Conservation (phyloP, 805 yeast genomes). For the Naumovozyma dairenensis region DNA sequence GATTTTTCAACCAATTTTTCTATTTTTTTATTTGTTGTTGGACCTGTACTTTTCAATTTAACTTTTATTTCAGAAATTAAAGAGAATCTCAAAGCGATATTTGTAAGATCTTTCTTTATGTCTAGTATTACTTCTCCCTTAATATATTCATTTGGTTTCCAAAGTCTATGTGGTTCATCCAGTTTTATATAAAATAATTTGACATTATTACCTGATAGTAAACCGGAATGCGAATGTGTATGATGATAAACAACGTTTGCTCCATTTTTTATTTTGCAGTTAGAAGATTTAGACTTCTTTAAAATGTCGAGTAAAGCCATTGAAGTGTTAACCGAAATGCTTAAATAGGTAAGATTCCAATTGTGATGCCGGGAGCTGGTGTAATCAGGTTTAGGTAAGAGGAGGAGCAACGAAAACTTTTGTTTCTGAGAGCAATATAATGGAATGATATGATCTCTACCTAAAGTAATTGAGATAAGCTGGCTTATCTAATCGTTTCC, state of each 20-base stretch:
- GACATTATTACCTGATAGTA: not conserved
- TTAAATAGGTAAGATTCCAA: too few relatives aligned
- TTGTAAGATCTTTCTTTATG: slow-evolving; percentile 44
- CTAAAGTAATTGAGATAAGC: too few relatives aligned
- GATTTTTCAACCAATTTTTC: slow-evolving; percentile 49
- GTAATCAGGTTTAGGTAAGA: too few relatives aligned
- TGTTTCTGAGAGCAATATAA: too few relatives aligned
- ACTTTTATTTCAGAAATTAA: slow-evolving; percentile 49
- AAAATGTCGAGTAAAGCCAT: not conserved
- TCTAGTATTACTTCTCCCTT: slow-evolving; percentile 53
- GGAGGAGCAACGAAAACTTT: too few relatives aligned
- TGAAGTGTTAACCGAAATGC: too few relatives aligned
- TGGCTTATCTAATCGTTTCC: too few relatives aligned
- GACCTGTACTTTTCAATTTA: slow-evolving; percentile 34
- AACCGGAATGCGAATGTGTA: not conserved
- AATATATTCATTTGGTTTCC: slow-evolving; percentile 73
- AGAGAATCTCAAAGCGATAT: slow-evolving; percentile 40
- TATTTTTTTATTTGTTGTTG: slow-evolving; percentile 42
- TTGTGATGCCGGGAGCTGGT: too few relatives aligned
- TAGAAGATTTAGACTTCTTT: not conserved
- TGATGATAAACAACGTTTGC: too few relatives aligned
- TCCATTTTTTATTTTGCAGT: too few relatives aligned
- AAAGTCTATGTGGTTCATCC: slow-evolving; percentile 65
- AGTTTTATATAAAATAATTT: slow-evolving; percentile 38
- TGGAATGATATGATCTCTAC: too few relatives aligned